Evolutionary conservation across 495 filamentous ascomycete genomes (phyloP), one percentile per base, ranked within the genome.

Genomic region (Glonium stellatum): DNA sequence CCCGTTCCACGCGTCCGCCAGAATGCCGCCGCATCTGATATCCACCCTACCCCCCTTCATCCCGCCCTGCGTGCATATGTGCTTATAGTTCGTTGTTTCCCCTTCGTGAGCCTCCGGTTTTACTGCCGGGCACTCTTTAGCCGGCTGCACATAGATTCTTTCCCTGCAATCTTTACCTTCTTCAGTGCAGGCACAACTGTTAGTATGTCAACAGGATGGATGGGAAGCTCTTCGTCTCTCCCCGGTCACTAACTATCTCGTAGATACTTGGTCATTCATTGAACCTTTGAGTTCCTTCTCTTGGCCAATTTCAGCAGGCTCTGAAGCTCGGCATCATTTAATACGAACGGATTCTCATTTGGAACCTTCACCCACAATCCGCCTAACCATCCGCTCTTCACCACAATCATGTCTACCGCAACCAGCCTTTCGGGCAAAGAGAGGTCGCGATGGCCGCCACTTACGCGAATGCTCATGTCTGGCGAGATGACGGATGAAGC

Each of bases 401-500:
- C 53, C 21, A 0, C 63, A 55, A 42, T 54, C 60, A 67, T 67
- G 65, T 67, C 65, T 4, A 34, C 23, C 23, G 59, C 41, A 39
- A 23, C 57, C 21, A 65, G 62, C 62, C 67, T 70, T 47, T 63
- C 62, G n/a, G 67, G 67, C 51, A 57, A 54, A 13, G 67, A 70
- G 61, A 57, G 69, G 57, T 71, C 69, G 44, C 58, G 69, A 66
- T 71, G 69, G 69, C 67, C 69, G 34, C 69, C 69, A 15, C 61
- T 71, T 41, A 71, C 69, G 9, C 64, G 67, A 10, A 71, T 71
- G 69, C 65, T 71, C 34, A 70, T 70, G 69, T 65, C 69, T 15
- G 69, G 69, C 4, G 86, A 88, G 75, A 85, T 88, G 80, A 82
- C 79, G 50, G 77, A 78, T 61, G 81, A 84, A 63, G 75, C 72